Conservation (phyloP, 495 filamentous ascomycete genomes). For the Talaromyces trachyspermus region DNA sequence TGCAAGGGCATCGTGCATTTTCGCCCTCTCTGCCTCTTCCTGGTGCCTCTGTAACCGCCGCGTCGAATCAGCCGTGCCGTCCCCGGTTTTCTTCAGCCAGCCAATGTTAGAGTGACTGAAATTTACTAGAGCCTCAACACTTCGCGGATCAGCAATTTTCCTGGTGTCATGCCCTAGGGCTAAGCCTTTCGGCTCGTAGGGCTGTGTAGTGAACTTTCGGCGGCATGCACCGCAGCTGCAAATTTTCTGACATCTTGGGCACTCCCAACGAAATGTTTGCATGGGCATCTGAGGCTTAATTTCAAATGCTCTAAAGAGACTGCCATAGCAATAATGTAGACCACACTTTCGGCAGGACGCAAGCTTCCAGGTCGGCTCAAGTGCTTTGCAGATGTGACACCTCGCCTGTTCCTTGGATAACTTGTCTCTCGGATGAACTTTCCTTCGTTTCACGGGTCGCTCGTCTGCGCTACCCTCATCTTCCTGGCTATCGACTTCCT, state of each 20-base stretch:
- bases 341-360: constrained; percentile 68
- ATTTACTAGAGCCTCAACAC: constrained; percentile 78
- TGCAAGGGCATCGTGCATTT: constrained; percentile 31
- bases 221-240: constrained; percentile 82
- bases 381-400: constrained; percentile 76
- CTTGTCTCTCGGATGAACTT: constrained; percentile 27
- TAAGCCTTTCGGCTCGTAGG: constrained; percentile 76
- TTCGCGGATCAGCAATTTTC: constrained; percentile 79
- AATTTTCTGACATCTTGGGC: constrained; percentile 72
- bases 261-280: constrained; percentile 74
- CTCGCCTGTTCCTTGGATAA: constrained; percentile 38
- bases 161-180: constrained; percentile 83
- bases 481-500: constrained; percentile 11
- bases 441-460: constrained; percentile 42
- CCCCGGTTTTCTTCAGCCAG: constrained; percentile 58
- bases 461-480: constrained; percentile 24
- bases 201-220: constrained; percentile 45
- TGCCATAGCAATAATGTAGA: constrained; percentile 78
- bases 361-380: constrained; percentile 73
- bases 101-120: constrained; percentile 74
- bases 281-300: constrained; percentile 70
- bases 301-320: constrained; percentile 82
- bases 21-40: constrained; percentile 43
- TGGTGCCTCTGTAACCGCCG: constrained; percentile 39
- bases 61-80: constrained; percentile 34